These are phyloP conservation scores for Litsea cubeba DNA, from an alignment of 164 flowering plant species.

Conservation along the genomic window DNA sequence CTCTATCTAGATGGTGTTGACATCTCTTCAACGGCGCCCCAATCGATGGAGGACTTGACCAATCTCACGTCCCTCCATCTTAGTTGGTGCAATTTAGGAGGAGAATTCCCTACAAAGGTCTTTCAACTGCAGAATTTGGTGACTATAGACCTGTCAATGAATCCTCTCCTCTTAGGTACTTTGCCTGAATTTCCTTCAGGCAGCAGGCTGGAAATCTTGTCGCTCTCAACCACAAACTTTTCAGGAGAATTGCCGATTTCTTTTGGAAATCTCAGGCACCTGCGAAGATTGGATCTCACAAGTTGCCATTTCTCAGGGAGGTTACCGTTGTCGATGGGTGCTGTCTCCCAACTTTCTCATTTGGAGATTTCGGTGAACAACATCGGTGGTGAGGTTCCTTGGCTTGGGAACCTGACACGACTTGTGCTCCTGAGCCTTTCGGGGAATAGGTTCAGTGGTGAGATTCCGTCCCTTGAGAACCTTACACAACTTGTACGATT, in stretches of 20 bases:
- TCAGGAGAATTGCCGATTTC: slow-evolving; percentile 35
- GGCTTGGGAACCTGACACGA: too few species aligned
- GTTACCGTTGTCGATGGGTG: slow-evolving; percentile 28
- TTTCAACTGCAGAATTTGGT: slow-evolving; percentile 22
- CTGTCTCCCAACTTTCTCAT: slow-evolving; percentile 23
- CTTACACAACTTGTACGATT: slow-evolving; percentile 19
- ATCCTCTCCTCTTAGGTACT: slow-evolving; percentile 22
- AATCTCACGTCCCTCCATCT: slow-evolving; percentile 25
- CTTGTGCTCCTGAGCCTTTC: too few species aligned
- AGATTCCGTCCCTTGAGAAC: slow-evolving; percentile 24
- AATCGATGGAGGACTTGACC: slow-evolving; percentile 25
- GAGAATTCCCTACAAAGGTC: slow-evolving; percentile 35
- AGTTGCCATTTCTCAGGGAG: slow-evolving; percentile 31
- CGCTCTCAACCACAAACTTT: slow-evolving; percentile 25
- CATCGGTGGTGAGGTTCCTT: too few species aligned
- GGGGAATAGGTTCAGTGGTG: slow-evolving; percentile 38
- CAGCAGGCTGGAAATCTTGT: slow-evolving; percentile 20
- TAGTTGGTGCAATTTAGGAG: slow-evolving; percentile 25
- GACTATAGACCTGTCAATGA: slow-evolving; percentile 23
- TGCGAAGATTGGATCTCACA: slow-evolving; percentile 32
- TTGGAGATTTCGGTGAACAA: slow-evolving; percentile 40
- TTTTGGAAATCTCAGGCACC: slow-evolving; percentile 20
- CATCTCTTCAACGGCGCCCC: slow-evolving; percentile 31
- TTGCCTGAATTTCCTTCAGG: slow-evolving; percentile 29
- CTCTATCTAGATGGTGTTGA: slow-evolving; percentile 36